A percentile compares a stretch with the other conserved stretches of the same genome.
Evolutionary conservation across 306 rosid genomes (phyloP).

Genomic region (Castanopsis chinensis): DNA sequence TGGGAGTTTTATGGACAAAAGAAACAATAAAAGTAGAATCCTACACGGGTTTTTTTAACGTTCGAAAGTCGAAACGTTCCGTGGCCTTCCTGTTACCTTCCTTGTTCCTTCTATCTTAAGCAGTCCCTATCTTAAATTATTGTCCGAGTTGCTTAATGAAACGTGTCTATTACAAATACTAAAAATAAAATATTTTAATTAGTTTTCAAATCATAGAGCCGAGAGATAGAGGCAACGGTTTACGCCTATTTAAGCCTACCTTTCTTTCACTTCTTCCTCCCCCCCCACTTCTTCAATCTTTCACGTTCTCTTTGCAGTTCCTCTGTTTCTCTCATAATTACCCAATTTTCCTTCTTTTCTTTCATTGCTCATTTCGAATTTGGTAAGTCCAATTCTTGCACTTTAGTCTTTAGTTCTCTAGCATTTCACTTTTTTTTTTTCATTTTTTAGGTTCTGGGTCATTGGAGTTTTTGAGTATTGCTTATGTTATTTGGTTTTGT

Average conservation of each 20-base stretch:
- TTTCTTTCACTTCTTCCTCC: slow-evolving; percentile 42
- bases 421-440: slow-evolving; percentile 11
- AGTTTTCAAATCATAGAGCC: slow-evolving; percentile 18
- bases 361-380: slow-evolving; percentile 12
- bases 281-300: slow-evolving; percentile 36
- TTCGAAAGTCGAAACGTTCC: background rate
- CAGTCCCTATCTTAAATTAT: background rate
- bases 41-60: background rate
- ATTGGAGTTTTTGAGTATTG: background rate
- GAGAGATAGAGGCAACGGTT: slow-evolving; percentile 18
- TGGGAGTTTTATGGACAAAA: slow-evolving; percentile 31
- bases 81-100: slow-evolving; percentile 4
- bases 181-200: background rate
- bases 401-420: background rate
- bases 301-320: background rate
- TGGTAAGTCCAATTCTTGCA: slow-evolving; percentile 36
- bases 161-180: slow-evolving; percentile 19
- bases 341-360: background rate
- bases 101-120: too few relatives aligned
- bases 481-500: background rate
- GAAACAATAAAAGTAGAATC: slow-evolving; percentile 9
- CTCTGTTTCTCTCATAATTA: background rate
- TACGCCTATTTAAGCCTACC: slow-evolving; percentile 50
- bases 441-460: slow-evolving; percentile 19
- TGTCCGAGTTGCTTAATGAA: background rate